These are phyloP conservation scores for Neostapfia colusana DNA, from an alignment of 176 grass and related monocot species.

Conservation along the genomic window DNA sequence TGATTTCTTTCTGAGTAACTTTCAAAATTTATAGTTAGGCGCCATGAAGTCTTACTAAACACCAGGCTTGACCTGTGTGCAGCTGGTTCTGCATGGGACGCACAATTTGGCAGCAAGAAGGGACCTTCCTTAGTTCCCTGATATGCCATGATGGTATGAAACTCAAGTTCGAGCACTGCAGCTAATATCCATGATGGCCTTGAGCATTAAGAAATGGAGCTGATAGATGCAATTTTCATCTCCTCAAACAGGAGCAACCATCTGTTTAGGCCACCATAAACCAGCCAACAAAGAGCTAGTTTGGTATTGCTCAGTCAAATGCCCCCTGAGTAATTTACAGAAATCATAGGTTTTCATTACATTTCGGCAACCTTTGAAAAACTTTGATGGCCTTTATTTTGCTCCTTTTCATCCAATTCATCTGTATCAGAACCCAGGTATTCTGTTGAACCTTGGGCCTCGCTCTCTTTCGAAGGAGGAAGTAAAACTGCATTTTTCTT, in stretches of 20 bases:
- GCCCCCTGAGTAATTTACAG: too few species aligned
- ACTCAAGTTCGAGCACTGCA: slow-evolving; percentile 1
- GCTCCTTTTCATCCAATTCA: slow-evolving; percentile 46
- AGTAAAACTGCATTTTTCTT: slow-evolving; percentile 82
- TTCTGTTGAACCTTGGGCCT: slow-evolving; percentile 45
- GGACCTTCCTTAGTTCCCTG: not conserved
- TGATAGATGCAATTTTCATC: slow-evolving; percentile 6
- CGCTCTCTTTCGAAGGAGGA: slow-evolving; percentile 48
- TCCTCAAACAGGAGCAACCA: not conserved
- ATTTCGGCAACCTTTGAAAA: slow-evolving; percentile 46
- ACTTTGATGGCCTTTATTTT: slow-evolving; percentile 18
- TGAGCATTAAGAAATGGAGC: slow-evolving; percentile 18
- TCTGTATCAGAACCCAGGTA: slow-evolving; percentile 50
- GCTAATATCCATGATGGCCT: not conserved
- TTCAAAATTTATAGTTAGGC: slow-evolving; percentile 32
- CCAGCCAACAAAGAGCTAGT: slow-evolving; percentile 8
- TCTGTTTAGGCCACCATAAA: slow-evolving; percentile 17
- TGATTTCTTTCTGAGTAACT: slow-evolving; percentile 4
- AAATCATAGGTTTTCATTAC: slow-evolving; percentile 16
- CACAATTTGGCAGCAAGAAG: slow-evolving; percentile 17
- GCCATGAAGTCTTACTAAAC: slow-evolving; percentile 33
- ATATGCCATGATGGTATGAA: slow-evolving; percentile 10
- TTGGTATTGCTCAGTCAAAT: slow-evolving; percentile 10
- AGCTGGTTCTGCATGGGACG: slow-evolving; percentile 27
- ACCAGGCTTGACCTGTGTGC: slow-evolving; percentile 3